These are phyloP conservation scores for Xylaria telfairii DNA, from an alignment of 495 filamentous ascomycete genomes.

Conservation along the genomic window DNA sequence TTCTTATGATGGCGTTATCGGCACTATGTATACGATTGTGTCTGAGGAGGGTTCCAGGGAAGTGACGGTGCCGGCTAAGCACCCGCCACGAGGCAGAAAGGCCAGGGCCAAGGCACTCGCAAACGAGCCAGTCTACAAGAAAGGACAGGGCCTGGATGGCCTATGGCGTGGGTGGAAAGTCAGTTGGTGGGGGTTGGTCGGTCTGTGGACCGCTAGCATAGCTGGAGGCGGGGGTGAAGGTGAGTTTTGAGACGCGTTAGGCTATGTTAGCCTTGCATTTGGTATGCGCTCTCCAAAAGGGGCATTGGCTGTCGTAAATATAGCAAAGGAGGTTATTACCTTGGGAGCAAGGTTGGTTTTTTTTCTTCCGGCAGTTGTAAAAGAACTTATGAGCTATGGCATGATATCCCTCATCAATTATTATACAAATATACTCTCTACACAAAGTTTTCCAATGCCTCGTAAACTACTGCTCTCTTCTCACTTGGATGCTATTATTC, in stretches of 20 bases:
- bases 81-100: slow-evolving; percentile 35
- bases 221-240: slow-evolving; percentile 54
- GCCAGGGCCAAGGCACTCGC: slow-evolving; percentile 45
- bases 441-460: neutral
- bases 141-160: slow-evolving; percentile 82
- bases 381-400: slow-evolving; percentile 40
- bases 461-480: neutral
- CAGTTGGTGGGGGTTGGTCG: slow-evolving; percentile 92
- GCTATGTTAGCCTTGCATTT: neutral
- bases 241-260: slow-evolving; percentile 47
- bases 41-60: slow-evolving; percentile 75
- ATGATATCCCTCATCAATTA: slow-evolving; percentile 39
- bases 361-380: slow-evolving; percentile 12
- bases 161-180: slow-evolving; percentile 94
- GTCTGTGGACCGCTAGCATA: slow-evolving; percentile 69
- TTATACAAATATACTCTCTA: slow-evolving; percentile 15
- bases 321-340: neutral
- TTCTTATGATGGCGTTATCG: slow-evolving; percentile 78
- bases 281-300: neutral
- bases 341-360: slow-evolving; percentile 15
- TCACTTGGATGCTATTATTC: neutral
- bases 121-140: slow-evolving; percentile 56
- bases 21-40: slow-evolving; percentile 87
- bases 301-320: neutral
- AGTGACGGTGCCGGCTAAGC: slow-evolving; percentile 42